These are phyloP conservation scores for Neurospora cerealis DNA, from an alignment of 495 filamentous ascomycete species.

Conservation along the genomic window DNA sequence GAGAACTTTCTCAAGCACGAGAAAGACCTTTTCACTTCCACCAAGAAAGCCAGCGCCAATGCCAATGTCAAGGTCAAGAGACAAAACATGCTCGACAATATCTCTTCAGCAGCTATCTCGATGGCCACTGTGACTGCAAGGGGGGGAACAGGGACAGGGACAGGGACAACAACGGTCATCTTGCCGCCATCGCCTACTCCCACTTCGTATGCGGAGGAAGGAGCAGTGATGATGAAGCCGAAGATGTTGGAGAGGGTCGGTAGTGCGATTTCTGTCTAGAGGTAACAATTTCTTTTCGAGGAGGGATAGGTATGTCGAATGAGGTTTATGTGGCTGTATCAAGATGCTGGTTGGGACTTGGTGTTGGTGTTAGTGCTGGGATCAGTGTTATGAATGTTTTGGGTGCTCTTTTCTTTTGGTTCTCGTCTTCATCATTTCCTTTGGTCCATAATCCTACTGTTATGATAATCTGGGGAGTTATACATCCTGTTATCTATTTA, in stretches of 20 bases:
- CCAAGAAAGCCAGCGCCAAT: slow-evolving; percentile 1
- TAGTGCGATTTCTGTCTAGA: neutral
- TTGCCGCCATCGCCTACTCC: neutral
- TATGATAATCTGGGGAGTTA: too few species aligned
- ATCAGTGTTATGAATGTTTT: too few species aligned
- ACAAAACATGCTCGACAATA: neutral
- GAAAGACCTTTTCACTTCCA: neutral
- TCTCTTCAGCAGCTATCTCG: neutral
- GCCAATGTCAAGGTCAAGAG: neutral
- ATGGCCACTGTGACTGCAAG: neutral
- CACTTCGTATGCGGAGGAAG: neutral
- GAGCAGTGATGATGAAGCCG: neutral
- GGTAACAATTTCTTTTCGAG: too few species aligned
- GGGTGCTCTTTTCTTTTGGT: neutral
- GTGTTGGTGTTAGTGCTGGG: neutral
- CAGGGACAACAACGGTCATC: neutral
- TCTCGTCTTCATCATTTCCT: too few species aligned
- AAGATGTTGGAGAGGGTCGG: neutral
- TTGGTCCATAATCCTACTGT: too few species aligned
- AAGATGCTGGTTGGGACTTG: too few species aligned
- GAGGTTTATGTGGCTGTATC: neutral
- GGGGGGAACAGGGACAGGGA: neutral
- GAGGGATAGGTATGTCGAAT: too few species aligned
- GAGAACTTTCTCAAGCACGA: slow-evolving; percentile 36
- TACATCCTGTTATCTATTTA: too few species aligned